A percentile compares a stretch with the other conserved stretches of the same genome.
Conservation (phyloP, 2,329 filamentous ascomycete species). For the Metarhizium robertsii region DNA sequence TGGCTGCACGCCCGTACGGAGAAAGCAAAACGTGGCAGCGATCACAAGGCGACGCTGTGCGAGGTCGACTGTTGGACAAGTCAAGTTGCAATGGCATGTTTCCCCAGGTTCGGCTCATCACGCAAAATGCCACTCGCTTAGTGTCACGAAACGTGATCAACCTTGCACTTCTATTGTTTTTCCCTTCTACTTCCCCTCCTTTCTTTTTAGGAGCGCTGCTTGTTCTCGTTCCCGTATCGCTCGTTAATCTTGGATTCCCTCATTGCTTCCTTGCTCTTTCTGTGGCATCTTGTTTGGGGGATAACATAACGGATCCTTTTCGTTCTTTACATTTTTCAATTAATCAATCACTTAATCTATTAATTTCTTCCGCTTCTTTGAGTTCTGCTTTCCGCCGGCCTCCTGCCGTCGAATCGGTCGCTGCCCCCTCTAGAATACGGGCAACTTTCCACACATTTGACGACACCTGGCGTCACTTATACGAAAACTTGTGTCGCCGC, state of each 20-base stretch:
- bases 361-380: neutral
- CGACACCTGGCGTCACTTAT: neutral
- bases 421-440: neutral
- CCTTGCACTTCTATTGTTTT: neutral
- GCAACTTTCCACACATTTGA: neutral
- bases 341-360: neutral
- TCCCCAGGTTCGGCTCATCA: neutral
- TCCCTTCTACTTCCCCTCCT: neutral
- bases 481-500: neutral
- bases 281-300: neutral
- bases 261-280: neutral
- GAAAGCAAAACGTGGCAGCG: neutral
- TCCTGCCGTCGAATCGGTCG: neutral
- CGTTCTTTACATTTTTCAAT: no score
- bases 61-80: neutral
- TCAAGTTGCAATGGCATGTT: neutral
- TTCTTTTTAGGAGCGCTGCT: neutral
- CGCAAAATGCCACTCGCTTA: neutral
- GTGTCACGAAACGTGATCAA: neutral
- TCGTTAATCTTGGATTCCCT: neutral
- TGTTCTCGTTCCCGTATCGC: neutral
- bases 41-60: no score
- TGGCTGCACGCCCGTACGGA: neutral
- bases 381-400: no score
- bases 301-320: neutral